Evolutionary conservation across 1,139 yeast genomes (phyloP), one percentile per base, ranked within the genome.

Genomic region (Suhomyces bokatorum): DNA sequence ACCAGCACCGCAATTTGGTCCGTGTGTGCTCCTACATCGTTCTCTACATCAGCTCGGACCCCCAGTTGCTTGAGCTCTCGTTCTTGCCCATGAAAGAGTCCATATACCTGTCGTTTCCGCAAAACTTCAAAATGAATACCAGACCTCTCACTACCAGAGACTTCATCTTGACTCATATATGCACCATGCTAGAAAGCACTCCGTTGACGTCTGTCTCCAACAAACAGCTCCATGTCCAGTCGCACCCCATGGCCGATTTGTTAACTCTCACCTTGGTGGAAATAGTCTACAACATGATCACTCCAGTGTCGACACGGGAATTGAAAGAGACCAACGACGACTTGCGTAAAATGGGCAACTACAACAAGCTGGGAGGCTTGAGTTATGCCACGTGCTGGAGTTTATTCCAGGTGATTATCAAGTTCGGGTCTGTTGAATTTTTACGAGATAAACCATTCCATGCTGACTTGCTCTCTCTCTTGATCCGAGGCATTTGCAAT

Each of bases 381-480:
- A 81, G 90, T 9, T 85, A 85, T 51, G 70, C 75, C 13, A 78
- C 91, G 0, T 74, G 87, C 22, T 70, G 77, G 10, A 59, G 81
- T 3, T 54, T 90, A 15, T 66, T 81, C 20, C 85, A 83, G 50
- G 60, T 87, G 28, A 60, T 87, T 13, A 54, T 60, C 2, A 69
- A 69, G 39, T 68, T 80, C 42, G 71, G 85, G 0, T 57, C 70
- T 7, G 62, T 69, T 20, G 53, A 62, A 1, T 75, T 77, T 48
- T 57, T 83, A 33, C 56, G 68, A 11, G 78, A 72, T 10, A 67
- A 67, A 38, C 62, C 75, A n/a, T 59, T 67, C 46, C 79, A 85
- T 57, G 64, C 83, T 15, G 86, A 83, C 50, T 59, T 81, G 32
- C 62, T 87, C 32, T 85, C 90, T 0, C 59, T 85, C 15, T 37